Conservation (phyloP, 331 rosid species). For the Telfairia occidentalis region DNA sequence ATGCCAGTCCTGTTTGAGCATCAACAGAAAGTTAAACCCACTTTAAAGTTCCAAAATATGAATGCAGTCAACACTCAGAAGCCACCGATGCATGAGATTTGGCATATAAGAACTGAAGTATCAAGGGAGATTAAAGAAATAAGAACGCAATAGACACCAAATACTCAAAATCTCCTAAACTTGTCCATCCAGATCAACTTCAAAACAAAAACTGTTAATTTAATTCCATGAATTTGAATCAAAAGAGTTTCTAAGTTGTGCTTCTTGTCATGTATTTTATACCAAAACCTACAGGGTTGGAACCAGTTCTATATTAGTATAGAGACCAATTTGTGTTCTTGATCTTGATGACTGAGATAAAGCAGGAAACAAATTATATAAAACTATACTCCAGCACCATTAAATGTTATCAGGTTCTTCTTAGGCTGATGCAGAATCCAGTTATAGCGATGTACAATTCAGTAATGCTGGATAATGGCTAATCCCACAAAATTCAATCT, state of each 20-base stretch:
- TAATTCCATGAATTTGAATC: not conserved
- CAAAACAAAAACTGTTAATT: not conserved
- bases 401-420: not conserved
- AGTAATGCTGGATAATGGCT: no score
- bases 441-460: no score
- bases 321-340: not conserved
- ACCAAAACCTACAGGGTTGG: not conserved
- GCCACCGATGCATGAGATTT: not conserved
- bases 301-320: not conserved
- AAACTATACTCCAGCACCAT: not conserved
- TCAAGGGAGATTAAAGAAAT: no score
- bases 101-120: not conserved
- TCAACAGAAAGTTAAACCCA: not conserved
- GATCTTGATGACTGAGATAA: not conserved
- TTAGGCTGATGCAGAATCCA: no score
- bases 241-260: not conserved
- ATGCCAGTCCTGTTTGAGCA: not conserved
- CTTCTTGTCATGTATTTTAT: not conserved
- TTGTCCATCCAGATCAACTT: not conserved
- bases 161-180: no score
- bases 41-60: not conserved
- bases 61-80: not conserved
- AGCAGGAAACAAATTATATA: not conserved
- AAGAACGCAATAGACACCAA: no score
- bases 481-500: no score